Evolutionary conservation across 148 eudicot genomes (phyloP).

Genomic region (Cornus florida): DNA sequence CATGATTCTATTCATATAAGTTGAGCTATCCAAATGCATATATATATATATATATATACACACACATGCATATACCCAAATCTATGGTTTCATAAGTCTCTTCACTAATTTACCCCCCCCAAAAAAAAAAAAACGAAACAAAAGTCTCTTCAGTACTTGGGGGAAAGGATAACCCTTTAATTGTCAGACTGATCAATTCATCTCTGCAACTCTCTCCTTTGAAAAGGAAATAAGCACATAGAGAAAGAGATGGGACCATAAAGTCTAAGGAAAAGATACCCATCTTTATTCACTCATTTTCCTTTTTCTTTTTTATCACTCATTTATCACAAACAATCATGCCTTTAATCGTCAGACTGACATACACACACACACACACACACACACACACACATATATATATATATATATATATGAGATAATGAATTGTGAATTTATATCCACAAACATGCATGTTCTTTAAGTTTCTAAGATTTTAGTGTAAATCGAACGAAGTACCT

Average conservation of each 20-base stretch:
- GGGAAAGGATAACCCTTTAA: background rate
- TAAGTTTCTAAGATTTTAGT: background rate
- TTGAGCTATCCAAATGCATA: conserved; percentile 3
- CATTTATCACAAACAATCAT: conserved; percentile 23
- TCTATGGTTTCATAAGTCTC: conserved; percentile 10
- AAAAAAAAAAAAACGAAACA: too few relatives aligned
- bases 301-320: conserved; percentile 3
- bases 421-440: background rate
- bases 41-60: background rate
- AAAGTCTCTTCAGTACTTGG: background rate
- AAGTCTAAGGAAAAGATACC: conserved; percentile 41
- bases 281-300: conserved; percentile 33
- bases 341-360: background rate
- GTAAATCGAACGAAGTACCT: conserved; percentile 10
- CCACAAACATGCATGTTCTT: conserved; percentile 5
- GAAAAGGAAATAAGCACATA: conserved; percentile 20
- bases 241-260: conserved; percentile 28
- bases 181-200: conserved; percentile 21
- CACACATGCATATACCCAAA: too few relatives aligned
- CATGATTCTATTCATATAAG: background rate
- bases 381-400: too few relatives aligned
- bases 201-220: conserved; percentile 27
- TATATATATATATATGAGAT: too few relatives aligned
- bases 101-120: background rate
- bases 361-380: too few relatives aligned